Base-by-base conservation (phyloP, 495 filamentous ascomycete genomes). In the Talaromyces stipitatus region DNA sequence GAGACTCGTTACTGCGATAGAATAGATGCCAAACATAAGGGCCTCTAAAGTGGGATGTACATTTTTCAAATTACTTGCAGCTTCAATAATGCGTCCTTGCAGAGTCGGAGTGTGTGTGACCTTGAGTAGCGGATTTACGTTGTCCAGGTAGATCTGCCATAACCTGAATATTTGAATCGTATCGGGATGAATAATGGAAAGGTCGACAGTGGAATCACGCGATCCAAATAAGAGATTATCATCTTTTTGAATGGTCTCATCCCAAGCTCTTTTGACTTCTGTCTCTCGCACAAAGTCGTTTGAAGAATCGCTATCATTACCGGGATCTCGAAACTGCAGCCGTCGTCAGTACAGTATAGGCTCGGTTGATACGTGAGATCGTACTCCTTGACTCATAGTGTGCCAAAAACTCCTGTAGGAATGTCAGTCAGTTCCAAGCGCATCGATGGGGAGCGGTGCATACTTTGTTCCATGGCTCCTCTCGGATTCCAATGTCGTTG, bases 81-180 rank as follows among this genome's bases (percentile, higher is more conserved):
- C 46, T 56, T 72, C 69, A 26, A 78, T 62, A 12, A 82, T 69
- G 27, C 66, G 57, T 24, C 66, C 69, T 54, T 72, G 70, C 36
- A 85, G 56, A 4, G 82, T 84, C 2, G 86, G 86, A 0, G 78
- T 78, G 66, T 90, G 87, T 54, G 88, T 76, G 14, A 89, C 66
- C 64, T 89, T 90, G 51, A 78, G 79, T 47, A 90, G 63, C 0
- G 86, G 86, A 65, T 89, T 84, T 57, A 88, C 81, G 61, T 84
- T 82, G 54, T 84, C 79, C 11, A 86, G 75, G 61, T 79, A 89
- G 1, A 77, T 76, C 65, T 89, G 85, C 86, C 87, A 90, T 9
- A 91, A 66, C 50, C 77, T 73, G 61, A 90, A 84, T 24, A 90
- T 85, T 55, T 90, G 85, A 51, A 89, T 76, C 8, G 83, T 74